Evolutionary conservation across 2,329 filamentous ascomycete genomes (phyloP).

Genomic region (Magnaporthiopsis rhizophila): DNA sequence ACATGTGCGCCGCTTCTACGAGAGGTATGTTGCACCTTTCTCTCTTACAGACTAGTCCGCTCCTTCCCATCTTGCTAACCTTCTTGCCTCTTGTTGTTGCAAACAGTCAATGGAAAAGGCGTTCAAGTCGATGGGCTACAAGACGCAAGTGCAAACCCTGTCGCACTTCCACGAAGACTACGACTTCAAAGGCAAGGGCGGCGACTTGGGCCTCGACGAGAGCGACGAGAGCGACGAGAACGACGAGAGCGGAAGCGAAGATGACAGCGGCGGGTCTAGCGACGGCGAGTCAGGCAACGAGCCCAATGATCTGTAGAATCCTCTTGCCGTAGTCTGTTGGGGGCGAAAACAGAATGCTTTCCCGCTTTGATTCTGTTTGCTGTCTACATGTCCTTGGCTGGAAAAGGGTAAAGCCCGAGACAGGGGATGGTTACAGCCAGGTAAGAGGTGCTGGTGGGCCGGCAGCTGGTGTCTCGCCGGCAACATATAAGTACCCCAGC

Average conservation of each 20-base stretch:
- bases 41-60: not conserved
- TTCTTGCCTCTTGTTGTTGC: constrained; percentile 1
- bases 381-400: too few species aligned
- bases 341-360: not conserved
- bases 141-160: constrained; percentile 64
- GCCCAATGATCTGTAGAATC: constrained; percentile 3
- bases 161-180: constrained; percentile 86
- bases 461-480: too few species aligned
- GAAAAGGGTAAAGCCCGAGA: too few species aligned
- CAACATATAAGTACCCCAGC: too few species aligned
- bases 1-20: constrained; percentile 81
- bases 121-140: constrained; percentile 70
- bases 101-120: constrained; percentile 64
- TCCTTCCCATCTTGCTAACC: constrained; percentile 11
- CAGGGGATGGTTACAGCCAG: too few species aligned
- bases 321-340: not conserved
- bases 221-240: constrained; percentile 38
- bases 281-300: constrained; percentile 18
- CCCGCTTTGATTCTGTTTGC: too few species aligned
- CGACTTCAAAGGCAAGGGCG: constrained; percentile 59
- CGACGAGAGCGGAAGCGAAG: constrained; percentile 32
- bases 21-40: constrained; percentile 54
- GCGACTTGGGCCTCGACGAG: constrained; percentile 48
- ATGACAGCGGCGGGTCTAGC: constrained; percentile 26
- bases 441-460: too few species aligned